Conservation (phyloP, 192 early-diverging fungal genomes). For the Backusella circina region DNA sequence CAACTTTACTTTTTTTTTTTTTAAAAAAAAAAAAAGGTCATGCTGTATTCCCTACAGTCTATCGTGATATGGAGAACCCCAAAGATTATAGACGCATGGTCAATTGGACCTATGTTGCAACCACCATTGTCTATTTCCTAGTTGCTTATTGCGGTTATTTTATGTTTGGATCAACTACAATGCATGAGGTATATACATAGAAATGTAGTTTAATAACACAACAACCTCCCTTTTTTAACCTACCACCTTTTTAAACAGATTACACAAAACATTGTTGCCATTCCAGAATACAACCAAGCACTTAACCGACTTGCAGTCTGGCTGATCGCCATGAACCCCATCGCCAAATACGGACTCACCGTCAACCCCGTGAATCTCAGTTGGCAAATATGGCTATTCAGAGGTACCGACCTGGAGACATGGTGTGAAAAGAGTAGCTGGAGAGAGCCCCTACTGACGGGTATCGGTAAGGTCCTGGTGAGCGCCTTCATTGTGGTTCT, state of each 20-base stretch:
- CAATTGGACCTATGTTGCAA: constrained; percentile 54
- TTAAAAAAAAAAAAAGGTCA: too few relatives aligned
- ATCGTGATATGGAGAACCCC: constrained; percentile 62
- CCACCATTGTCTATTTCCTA: constrained; percentile 48
- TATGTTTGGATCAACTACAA: constrained; percentile 65
- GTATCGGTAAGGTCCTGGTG: constrained; percentile 22
- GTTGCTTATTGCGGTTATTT: constrained; percentile 56
- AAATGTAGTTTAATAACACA: neutral
- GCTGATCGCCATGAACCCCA: constrained; percentile 67
- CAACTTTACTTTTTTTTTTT: neutral
- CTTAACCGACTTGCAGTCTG: constrained; percentile 58
- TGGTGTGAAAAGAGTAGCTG: constrained; percentile 15
- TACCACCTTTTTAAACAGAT: constrained; percentile 38
- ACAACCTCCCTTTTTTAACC: neutral
- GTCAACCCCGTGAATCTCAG: constrained; percentile 59
- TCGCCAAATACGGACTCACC: constrained; percentile 68
- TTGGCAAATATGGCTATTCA: constrained; percentile 36
- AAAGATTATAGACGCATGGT: constrained; percentile 46
- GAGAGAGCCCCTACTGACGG: constrained; percentile 15
- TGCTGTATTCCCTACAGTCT: constrained; percentile 66
- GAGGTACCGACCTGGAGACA: constrained; percentile 16
- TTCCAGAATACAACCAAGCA: constrained; percentile 52
- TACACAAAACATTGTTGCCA: constrained; percentile 62
- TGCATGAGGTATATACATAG: constrained; percentile 47
- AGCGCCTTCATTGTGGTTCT: constrained; percentile 19